Evolutionary conservation across 768 basidiomycete genomes (phyloP), one percentile per base, ranked within the genome.

Genomic region (Amanita fuliginea): DNA sequence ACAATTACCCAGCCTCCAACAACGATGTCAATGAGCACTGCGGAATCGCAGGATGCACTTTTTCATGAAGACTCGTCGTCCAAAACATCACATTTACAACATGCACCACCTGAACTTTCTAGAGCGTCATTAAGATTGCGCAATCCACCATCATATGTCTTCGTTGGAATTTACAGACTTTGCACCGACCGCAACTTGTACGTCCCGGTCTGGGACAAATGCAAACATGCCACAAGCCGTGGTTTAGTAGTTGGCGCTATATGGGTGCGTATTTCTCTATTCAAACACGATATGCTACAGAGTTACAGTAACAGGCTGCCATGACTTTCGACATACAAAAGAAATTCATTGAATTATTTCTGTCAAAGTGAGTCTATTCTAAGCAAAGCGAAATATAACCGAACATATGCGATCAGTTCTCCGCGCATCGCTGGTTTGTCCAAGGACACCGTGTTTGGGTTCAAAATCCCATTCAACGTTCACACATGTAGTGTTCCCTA

Each of bases 161-260:
- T 89, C 3, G 90, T 96, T 0, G 92, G 92, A 0, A 75, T 81
- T 14, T 95, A 94, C 63, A 71, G 92, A 24, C 69, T 96, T 5
- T 73, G 80, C 57, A 89, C 85, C 0, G 91, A 94, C 62, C 70
- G 75, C 34, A 65, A 65, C 11, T 67, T 95, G 30, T 81, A 78
- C 52, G 66, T 70, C 21, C 89, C 91, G 3, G 81, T 85, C 6
- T 90, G 92, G 88, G 68, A 85, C 59, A 93, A 90, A 66, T 87
- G 90, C 60, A 76, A 72, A 54, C 83, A 94, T 64, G 93, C 86
- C 0, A 76, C 77, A 1, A 60, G 73, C 42, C 69, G 91, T 16
- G 92, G 93, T 0, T 67, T 76, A 0, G 63, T 76, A 13, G 83
- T 89, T 35, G 91, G 84, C 0, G 59, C 74, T 0, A 62, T 76